phyloP scores from a whole-genome alignment of 2,329 filamentous ascomycete genomes.

The Fusarium sublunatum region DNA sequence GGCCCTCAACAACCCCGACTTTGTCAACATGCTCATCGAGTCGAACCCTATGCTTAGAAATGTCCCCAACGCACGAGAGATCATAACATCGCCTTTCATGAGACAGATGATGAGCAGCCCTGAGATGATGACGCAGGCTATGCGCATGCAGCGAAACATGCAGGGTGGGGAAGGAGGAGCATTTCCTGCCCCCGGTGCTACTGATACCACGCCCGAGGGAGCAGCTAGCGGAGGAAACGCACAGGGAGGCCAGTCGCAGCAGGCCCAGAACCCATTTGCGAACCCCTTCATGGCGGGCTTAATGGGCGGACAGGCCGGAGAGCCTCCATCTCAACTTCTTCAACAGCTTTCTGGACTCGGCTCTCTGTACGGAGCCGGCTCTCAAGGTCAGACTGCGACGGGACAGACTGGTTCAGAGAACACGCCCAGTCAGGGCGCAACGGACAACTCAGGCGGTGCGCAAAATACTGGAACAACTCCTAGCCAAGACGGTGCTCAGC shows the following conservation, averaged over 20 bases:
- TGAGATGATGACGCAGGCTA: constrained; percentile 81
- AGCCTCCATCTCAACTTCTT: constrained; percentile 43
- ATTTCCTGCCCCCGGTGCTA: constrained; percentile 92
- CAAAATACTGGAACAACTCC: constrained; percentile 39
- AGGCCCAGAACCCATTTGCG: constrained; percentile 59
- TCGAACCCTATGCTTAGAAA: constrained; percentile 85
- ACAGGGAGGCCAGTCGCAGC: constrained; percentile 47
- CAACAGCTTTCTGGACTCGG: constrained; percentile 35
- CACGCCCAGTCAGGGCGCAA: constrained; percentile 43
- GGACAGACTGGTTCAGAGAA: constrained; percentile 44
- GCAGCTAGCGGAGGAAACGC: constrained; percentile 48
- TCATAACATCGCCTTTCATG: constrained; percentile 89
- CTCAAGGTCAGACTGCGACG: constrained; percentile 44
- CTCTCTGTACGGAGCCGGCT: constrained; percentile 49
- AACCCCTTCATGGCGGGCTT: constrained; percentile 48
- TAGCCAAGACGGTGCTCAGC: constrained; percentile 24
- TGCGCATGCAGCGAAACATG: constrained; percentile 82
- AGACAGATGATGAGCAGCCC: constrained; percentile 94
- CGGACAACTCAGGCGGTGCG: constrained; percentile 41
- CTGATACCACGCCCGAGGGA: constrained; percentile 80
- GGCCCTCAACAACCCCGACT: constrained; percentile 92
- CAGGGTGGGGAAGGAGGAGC: constrained; percentile 64
- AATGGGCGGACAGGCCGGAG: constrained; percentile 32
- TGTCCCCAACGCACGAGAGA: constrained; percentile 80
- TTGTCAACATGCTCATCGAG: constrained; percentile 94